phyloP scores from a whole-genome alignment of 306 rosid species.

The Gillenia trifoliata region DNA sequence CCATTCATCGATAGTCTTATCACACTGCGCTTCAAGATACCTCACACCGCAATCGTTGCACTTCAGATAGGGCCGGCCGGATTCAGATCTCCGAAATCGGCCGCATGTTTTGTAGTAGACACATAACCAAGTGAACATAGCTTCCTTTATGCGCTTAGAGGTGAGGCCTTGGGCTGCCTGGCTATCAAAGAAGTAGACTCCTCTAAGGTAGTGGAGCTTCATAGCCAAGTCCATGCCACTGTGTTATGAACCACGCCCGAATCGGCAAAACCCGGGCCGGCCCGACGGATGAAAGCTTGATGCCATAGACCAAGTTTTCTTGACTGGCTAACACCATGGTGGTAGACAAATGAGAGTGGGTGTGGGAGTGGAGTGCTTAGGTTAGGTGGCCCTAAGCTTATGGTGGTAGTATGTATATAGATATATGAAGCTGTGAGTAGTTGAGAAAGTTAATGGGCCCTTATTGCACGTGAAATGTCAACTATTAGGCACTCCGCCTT shows the following conservation, averaged over 20 bases:
- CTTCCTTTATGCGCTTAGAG: slow-evolving; percentile 36
- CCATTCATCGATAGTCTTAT: slow-evolving; percentile 55
- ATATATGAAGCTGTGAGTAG: background rate
- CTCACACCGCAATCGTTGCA: slow-evolving; percentile 84
- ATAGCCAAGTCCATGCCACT: slow-evolving; percentile 62
- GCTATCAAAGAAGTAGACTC: slow-evolving; percentile 46
- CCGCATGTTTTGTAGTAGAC: slow-evolving; percentile 45
- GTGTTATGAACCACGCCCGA: slow-evolving; percentile 37
- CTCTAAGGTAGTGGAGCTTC: slow-evolving; percentile 76
- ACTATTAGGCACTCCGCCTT: too few species aligned
- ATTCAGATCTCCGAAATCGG: slow-evolving; percentile 54
- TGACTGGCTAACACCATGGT: slow-evolving; percentile 36
- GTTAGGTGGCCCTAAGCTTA: background rate
- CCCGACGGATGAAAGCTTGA: slow-evolving; percentile 63
- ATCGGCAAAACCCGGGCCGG: slow-evolving; percentile 32
- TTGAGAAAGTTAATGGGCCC: background rate
- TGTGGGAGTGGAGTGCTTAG: background rate
- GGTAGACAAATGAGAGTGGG: background rate
- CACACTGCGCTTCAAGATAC: slow-evolving; percentile 59
- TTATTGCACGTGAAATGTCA: background rate
- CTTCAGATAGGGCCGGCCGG: slow-evolving; percentile 65
- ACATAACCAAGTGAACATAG: slow-evolving; percentile 30
- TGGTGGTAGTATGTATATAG: too few species aligned
- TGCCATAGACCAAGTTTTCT: slow-evolving; percentile 33
- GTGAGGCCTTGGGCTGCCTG: slow-evolving; percentile 30